These are phyloP conservation scores for Smallanthus sonchifolius DNA, from an alignment of 129 eudicot species.

Conservation along the genomic window DNA sequence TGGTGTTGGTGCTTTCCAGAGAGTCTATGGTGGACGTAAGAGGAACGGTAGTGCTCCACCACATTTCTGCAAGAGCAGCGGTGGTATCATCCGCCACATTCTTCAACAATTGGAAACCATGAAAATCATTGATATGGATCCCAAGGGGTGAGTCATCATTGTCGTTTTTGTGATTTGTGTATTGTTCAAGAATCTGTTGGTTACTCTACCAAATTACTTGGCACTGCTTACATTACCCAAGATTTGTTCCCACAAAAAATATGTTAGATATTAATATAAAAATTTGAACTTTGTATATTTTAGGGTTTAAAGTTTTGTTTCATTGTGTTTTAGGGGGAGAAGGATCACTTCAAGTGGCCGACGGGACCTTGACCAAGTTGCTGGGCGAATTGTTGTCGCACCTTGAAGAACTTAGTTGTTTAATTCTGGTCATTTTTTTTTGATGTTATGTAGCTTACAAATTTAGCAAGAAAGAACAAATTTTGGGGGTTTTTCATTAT, in stretches of 20 bases:
- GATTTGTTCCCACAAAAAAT: not conserved
- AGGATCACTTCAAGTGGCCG: conserved; percentile 52
- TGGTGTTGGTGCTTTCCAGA: conserved; percentile 69
- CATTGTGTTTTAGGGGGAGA: conserved; percentile 40
- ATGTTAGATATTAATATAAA: not conserved
- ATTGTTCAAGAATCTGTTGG: not conserved
- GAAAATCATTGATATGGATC: conserved; percentile 66
- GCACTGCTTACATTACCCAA: not conserved
- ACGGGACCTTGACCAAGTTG: conserved; percentile 62
- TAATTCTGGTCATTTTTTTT: not conserved
- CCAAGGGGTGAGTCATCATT: conserved; percentile 56
- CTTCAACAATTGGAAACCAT: conserved; percentile 67
- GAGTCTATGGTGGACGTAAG: conserved; percentile 77
- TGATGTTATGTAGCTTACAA: conserved; percentile 28
- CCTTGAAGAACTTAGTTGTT: conserved; percentile 24
- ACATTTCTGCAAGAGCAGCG: conserved; percentile 74
- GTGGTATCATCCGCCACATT: conserved; percentile 63
- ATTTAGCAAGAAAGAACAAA: conserved; percentile 10
- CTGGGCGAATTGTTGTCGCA: conserved; percentile 46
- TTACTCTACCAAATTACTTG: not conserved
- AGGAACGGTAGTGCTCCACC: conserved; percentile 73
- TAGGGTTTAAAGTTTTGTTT: not conserved
- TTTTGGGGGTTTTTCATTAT: conserved; percentile 9
- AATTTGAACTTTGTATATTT: not conserved
- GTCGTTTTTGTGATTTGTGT: not conserved